Conservation (phyloP, 345 rosid species). For the Anacardium occidentale region DNA sequence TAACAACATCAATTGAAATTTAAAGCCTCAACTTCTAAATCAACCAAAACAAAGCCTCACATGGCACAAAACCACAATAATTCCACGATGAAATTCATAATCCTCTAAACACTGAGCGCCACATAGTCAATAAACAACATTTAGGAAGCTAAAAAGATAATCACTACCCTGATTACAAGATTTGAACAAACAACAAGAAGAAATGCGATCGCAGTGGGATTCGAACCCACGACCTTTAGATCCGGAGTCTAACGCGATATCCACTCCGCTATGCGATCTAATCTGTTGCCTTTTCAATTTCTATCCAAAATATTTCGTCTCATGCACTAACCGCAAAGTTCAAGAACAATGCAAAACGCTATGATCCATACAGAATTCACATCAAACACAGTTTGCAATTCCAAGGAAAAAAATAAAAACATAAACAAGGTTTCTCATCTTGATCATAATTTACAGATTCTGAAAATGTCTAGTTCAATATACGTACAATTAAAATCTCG, state of each 20-base stretch:
- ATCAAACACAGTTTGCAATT: not conserved
- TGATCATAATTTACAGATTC: not conserved
- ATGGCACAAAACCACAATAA: not conserved
- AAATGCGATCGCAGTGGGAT: constrained; percentile 86
- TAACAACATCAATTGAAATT: not conserved
- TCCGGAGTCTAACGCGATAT: constrained; percentile 99
- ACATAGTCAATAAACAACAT: not conserved
- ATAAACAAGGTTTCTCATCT: not conserved
- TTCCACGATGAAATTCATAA: not conserved
- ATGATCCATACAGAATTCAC: not conserved
- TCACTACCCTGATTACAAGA: not conserved
- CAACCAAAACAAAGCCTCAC: not conserved
- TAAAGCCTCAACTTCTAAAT: not conserved
- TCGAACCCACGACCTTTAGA: constrained; percentile 99
- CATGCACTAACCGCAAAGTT: not conserved
- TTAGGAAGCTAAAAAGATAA: not conserved
- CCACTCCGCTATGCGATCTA: constrained; percentile 98
- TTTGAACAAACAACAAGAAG: not conserved
- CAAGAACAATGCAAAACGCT: not conserved
- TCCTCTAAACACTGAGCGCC: not conserved
- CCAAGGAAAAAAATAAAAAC: not conserved
- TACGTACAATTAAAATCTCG: not conserved
- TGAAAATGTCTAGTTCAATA: not conserved
- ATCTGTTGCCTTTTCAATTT: not conserved
- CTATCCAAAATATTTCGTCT: not conserved